These are phyloP conservation scores for Aspergillus incahuasiensis DNA, from an alignment of 495 filamentous ascomycete species.

Conservation along the genomic window DNA sequence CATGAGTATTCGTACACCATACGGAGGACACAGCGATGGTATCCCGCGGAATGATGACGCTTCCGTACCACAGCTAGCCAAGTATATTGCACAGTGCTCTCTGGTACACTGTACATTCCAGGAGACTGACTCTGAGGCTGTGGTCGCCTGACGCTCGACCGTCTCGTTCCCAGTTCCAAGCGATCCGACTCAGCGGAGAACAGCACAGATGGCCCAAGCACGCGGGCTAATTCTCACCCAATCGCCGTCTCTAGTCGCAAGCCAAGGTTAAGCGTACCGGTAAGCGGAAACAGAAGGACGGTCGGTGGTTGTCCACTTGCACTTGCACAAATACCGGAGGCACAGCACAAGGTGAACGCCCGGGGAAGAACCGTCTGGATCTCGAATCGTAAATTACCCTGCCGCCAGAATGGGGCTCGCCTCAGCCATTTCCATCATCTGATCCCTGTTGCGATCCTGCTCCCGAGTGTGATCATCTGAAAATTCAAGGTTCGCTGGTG, in stretches of 20 bases:
- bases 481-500: not conserved
- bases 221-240: constrained; percentile 14
- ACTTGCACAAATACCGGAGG: too few species aligned
- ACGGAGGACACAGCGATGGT: too few species aligned
- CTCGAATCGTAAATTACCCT: not conserved
- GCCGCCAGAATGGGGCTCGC: not conserved
- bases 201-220: constrained; percentile 17
- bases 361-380: not conserved
- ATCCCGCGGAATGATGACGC: not conserved
- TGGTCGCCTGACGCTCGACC: constrained; percentile 10
- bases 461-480: constrained; percentile 5
- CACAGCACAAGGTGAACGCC: not conserved
- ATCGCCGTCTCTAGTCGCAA: not conserved
- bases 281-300: constrained; percentile 3
- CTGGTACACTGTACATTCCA: not conserved
- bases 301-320: too few species aligned
- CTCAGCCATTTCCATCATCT: constrained; percentile 1
- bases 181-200: not conserved
- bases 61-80: not conserved
- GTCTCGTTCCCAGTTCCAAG: not conserved
- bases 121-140: not conserved
- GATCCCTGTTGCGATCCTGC: not conserved
- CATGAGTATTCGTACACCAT: not conserved
- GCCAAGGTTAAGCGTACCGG: constrained; percentile 2
- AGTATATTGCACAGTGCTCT: not conserved